phyloP scores from a whole-genome alignment of 2,329 filamentous ascomycete genomes.

The Fusarium sarcochroum region DNA sequence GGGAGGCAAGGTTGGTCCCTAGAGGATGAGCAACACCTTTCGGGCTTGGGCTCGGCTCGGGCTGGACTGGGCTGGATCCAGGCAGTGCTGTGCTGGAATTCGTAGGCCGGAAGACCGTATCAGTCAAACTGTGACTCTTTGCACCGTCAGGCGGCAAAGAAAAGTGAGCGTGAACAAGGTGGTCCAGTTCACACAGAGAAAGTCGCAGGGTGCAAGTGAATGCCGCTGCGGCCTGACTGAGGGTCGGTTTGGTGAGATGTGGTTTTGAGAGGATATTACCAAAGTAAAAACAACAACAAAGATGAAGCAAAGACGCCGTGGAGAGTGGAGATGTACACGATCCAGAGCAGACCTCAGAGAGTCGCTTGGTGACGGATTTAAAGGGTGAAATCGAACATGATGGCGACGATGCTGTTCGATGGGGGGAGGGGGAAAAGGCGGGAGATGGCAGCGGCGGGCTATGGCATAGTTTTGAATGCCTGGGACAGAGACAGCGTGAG shows the following conservation, averaged over 20 bases:
- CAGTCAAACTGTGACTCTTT: slow-evolving; percentile 35
- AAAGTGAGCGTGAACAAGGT: slow-evolving; percentile 24
- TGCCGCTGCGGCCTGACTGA: slow-evolving; percentile 60
- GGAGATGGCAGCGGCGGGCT: slow-evolving; percentile 49
- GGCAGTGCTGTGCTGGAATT: slow-evolving; percentile 46
- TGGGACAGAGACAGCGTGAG: slow-evolving; percentile 43
- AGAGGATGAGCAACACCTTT: slow-evolving; percentile 33
- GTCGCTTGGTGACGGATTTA: slow-evolving; percentile 66
- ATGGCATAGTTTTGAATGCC: slow-evolving; percentile 56
- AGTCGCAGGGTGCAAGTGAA: slow-evolving; percentile 66
- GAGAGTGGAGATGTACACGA: slow-evolving; percentile 56
- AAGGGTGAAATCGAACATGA: slow-evolving; percentile 67
- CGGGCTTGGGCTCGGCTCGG: slow-evolving; percentile 43
- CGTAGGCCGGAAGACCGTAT: slow-evolving; percentile 21
- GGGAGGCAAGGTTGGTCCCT: slow-evolving; percentile 45
- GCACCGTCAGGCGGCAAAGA: slow-evolving; percentile 41
- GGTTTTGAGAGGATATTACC: slow-evolving; percentile 28
- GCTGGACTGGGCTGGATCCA: slow-evolving; percentile 42
- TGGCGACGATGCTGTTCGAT: slow-evolving; percentile 67
- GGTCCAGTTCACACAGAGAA: slow-evolving; percentile 12
- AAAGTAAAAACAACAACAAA: slow-evolving; percentile 46
- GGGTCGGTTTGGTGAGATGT: slow-evolving; percentile 13
- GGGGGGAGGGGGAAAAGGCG: slow-evolving; percentile 58
- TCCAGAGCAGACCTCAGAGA: slow-evolving; percentile 68
- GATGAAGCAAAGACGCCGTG: slow-evolving; percentile 53